Percentiles rank a stretch among this genome's conserved stretches.
These are phyloP conservation scores for Pythium oligandrum DNA, from an alignment of 352 stramenopile species.

Conservation along the genomic window DNA sequence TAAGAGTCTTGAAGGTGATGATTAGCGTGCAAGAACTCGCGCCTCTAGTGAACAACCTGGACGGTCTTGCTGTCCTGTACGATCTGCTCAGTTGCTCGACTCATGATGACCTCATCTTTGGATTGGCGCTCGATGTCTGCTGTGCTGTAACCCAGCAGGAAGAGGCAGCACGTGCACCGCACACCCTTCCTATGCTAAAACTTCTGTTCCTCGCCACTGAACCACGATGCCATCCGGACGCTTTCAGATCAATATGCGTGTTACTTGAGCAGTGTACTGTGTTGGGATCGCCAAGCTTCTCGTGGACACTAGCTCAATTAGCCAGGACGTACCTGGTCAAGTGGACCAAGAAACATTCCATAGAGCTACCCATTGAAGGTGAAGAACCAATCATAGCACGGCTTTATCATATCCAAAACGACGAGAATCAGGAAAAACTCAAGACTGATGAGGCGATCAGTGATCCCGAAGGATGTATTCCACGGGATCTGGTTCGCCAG, in stretches of 20 bases:
- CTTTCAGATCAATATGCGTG: constrained; percentile 23
- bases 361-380: constrained; percentile 16
- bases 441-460: too few species aligned
- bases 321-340: constrained; percentile 25
- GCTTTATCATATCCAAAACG: constrained; percentile 16
- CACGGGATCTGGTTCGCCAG: too few species aligned
- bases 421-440: too few species aligned
- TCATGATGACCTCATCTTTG: constrained; percentile 19
- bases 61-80: constrained; percentile 25
- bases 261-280: constrained; percentile 33
- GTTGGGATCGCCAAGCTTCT: constrained; percentile 13
- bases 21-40: too few species aligned
- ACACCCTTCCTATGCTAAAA: constrained; percentile 18
- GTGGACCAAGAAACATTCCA: constrained; percentile 1
- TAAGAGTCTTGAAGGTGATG: too few species aligned
- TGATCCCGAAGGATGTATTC: too few species aligned
- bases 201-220: constrained; percentile 25
- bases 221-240: constrained; percentile 1
- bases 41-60: not conserved
- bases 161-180: constrained; percentile 16
- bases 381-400: constrained; percentile 16
- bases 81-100: constrained; percentile 26
- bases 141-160: constrained; percentile 32
- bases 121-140: constrained; percentile 29
- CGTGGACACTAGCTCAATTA: constrained; percentile 23